These are phyloP conservation scores for Kluyveromyces dobzhanskii DNA, from an alignment of 805 yeast species.

Conservation along the genomic window DNA sequence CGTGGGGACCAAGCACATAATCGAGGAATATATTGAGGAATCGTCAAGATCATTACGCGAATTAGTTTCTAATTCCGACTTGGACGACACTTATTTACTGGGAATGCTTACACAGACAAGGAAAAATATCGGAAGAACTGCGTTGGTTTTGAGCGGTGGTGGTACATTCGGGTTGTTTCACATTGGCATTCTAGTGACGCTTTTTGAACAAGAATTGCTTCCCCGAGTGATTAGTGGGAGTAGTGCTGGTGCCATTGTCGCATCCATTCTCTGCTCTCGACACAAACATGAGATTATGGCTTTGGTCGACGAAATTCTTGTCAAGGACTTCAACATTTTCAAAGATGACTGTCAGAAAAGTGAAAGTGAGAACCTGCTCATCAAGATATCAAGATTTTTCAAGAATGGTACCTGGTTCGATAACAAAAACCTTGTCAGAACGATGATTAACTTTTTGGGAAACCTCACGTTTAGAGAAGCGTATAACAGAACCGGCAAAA, in stretches of 20 bases:
- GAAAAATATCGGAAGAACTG: conserved; percentile 89
- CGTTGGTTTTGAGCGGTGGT: conserved; percentile 92
- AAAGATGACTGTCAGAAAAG: conserved; percentile 45
- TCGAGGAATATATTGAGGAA: conserved; percentile 77
- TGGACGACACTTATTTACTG: conserved; percentile 63
- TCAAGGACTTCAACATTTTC: conserved; percentile 44
- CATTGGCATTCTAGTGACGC: conserved; percentile 80
- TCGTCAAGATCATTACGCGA: conserved; percentile 45
- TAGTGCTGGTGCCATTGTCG: conserved; percentile 93
- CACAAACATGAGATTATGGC: conserved; percentile 59
- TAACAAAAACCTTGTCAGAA: conserved; percentile 55
- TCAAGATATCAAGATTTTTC: conserved; percentile 49
- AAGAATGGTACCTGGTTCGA: conserved; percentile 90
- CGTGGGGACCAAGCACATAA: conserved; percentile 76
- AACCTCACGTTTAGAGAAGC: conserved; percentile 92
- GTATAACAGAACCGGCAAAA: conserved; percentile 85
- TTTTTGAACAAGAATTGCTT: conserved; percentile 62
- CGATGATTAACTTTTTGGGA: conserved; percentile 75
- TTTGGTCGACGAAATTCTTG: conserved; percentile 41
- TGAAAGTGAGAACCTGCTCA: conserved; percentile 42
- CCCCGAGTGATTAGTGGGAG: conserved; percentile 91
- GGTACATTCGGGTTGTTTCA: conserved; percentile 90
- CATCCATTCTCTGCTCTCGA: conserved; percentile 78
- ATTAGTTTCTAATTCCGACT: conserved; percentile 18
- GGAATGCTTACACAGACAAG: conserved; percentile 81